phyloP scores from a whole-genome alignment of 2,329 filamentous ascomycete species.

The Penicillium sp. region DNA sequence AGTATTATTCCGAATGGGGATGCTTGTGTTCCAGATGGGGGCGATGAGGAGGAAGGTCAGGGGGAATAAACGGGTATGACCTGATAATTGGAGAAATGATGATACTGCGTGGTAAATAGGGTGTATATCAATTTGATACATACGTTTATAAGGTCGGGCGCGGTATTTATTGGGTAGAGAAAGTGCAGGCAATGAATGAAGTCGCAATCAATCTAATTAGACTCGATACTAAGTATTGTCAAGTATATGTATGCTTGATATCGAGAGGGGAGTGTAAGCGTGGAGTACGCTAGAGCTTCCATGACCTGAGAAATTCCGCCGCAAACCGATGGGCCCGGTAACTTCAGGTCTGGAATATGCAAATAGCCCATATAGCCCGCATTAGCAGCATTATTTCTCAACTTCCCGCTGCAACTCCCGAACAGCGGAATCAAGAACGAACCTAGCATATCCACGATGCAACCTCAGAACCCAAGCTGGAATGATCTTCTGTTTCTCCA shows the following conservation, averaged over 20 bases:
- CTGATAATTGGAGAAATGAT: neutral
- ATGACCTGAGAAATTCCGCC: too few relatives aligned
- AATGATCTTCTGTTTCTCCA: constrained; percentile 18
- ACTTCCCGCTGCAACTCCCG: neutral
- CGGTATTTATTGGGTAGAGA: neutral
- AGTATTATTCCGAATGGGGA: constrained; percentile 16
- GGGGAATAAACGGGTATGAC: neutral
- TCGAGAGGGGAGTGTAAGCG: neutral
- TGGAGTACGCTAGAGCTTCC: too few relatives aligned
- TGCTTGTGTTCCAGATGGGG: constrained; percentile 1
- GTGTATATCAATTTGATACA: neutral
- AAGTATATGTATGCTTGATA: neutral
- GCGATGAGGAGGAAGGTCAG: too few relatives aligned
- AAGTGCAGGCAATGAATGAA: neutral
- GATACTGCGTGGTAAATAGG: neutral
- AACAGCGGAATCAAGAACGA: constrained; percentile 16
- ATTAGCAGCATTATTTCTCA: neutral
- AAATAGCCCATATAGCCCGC: too few relatives aligned
- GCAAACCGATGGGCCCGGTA: neutral
- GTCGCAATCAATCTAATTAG: too few relatives aligned
- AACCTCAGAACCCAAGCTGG: constrained; percentile 19
- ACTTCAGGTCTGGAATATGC: too few relatives aligned
- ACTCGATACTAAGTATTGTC: neutral
- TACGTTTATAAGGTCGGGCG: neutral
- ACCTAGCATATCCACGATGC: constrained; percentile 23